Conservation (phyloP, 257 asterid species). For the Solanum dulcamara region DNA sequence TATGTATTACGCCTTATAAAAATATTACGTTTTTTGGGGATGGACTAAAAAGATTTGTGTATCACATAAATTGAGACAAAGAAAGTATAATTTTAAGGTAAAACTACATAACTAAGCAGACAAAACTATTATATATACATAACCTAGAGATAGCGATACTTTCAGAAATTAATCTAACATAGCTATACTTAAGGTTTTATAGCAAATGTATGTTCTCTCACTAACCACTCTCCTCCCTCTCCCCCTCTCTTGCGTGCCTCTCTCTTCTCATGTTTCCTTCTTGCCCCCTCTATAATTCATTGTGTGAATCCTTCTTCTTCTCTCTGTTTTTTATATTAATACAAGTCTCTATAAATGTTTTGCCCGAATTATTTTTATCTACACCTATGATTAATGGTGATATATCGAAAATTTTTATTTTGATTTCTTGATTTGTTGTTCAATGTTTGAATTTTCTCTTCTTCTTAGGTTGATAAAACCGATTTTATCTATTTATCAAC, state of each 20-base stretch:
- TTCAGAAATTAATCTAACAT: neutral
- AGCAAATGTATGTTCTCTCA: neutral
- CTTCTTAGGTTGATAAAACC: neutral
- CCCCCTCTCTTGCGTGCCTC: neutral
- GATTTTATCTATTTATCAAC: neutral
- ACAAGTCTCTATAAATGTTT: too few species aligned
- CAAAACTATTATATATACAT: too few species aligned
- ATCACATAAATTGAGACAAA: neutral
- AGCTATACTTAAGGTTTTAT: neutral
- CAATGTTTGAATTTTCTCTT: neutral
- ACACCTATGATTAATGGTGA: too few species aligned
- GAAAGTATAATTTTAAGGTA: neutral
- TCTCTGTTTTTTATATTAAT: too few species aligned
- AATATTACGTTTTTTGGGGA: neutral
- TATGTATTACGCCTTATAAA: too few species aligned
- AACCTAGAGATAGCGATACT: neutral
- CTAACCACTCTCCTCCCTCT: neutral
- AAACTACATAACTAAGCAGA: neutral
- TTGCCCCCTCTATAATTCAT: neutral
- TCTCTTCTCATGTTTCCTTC: neutral
- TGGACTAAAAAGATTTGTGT: neutral
- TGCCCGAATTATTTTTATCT: neutral
- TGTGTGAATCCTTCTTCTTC: neutral
- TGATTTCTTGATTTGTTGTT: neutral
- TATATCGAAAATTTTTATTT: too few species aligned